These are phyloP conservation scores for Sporothrix curviconia DNA, from an alignment of 2,329 filamentous ascomycete species.

Conservation along the genomic window DNA sequence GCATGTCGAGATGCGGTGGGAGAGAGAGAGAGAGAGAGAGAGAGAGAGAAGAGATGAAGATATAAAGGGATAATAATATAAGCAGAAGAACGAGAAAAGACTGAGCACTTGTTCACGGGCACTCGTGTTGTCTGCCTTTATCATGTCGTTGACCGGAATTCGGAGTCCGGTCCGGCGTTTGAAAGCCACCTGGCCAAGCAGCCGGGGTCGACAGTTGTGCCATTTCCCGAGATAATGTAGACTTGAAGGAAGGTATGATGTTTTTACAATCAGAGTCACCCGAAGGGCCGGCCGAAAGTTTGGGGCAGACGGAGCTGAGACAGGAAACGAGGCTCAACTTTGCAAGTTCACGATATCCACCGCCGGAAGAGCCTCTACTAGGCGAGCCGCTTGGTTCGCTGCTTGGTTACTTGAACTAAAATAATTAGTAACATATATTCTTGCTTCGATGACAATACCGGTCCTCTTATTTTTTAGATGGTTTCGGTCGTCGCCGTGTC, in stretches of 20 bases:
- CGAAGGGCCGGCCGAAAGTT: too few species aligned
- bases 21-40: not conserved
- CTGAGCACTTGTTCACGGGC: not conserved
- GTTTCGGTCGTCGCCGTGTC: not conserved
- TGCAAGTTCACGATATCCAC: too few species aligned
- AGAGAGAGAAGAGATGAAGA: not conserved
- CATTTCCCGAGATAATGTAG: not conserved
- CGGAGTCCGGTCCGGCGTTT: conserved; percentile 1
- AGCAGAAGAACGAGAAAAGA: not conserved
- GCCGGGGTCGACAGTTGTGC: not conserved
- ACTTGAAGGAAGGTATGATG: too few species aligned
- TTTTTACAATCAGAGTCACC: too few species aligned
- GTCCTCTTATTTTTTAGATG: not conserved
- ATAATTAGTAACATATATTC: too few species aligned
- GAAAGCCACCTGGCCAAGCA: too few species aligned
- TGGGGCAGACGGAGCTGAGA: too few species aligned
- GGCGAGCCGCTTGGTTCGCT: too few species aligned
- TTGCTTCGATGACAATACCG: too few species aligned
- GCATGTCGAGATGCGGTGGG: not conserved
- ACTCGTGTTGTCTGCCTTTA: not conserved
- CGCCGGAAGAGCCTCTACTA: too few species aligned
- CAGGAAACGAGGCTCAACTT: too few species aligned
- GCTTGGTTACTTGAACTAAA: too few species aligned
- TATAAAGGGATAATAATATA: not conserved
- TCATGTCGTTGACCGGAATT: not conserved